Conservation (phyloP, 371 early-diverging fungal genomes). For the Saksenaea oblongispora region DNA sequence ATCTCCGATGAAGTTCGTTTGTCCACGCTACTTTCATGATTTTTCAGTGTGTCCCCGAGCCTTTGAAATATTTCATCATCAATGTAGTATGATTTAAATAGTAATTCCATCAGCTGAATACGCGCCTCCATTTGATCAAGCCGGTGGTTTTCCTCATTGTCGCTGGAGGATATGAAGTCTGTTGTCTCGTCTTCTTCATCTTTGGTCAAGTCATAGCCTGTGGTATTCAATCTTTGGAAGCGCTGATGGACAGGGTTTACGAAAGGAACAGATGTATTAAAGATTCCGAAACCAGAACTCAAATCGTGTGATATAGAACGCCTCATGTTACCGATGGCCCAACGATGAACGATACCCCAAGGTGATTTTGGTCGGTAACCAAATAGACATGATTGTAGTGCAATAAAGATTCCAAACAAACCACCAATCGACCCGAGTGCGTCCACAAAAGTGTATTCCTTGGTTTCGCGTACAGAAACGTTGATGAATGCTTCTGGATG, state of each 20-base stretch:
- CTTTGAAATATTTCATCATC: slow-evolving; percentile 11
- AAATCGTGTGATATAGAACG: neutral
- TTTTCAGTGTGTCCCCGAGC: neutral
- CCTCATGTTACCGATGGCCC: neutral
- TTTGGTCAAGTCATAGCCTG: neutral
- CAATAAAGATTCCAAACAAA: neutral
- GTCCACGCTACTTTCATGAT: too few species aligned
- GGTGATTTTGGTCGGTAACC: neutral
- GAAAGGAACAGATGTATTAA: neutral
- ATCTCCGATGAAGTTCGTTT: too few species aligned
- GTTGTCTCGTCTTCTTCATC: neutral
- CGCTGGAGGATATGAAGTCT: too few species aligned
- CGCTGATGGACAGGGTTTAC: neutral
- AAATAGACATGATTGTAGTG: neutral
- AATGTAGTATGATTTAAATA: slow-evolving; percentile 12
- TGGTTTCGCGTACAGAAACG: neutral
- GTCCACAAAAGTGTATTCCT: neutral
- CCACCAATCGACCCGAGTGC: neutral
- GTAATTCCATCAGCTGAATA: neutral
- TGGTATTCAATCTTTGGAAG: neutral
- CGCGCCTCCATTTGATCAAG: neutral
- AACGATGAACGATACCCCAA: neutral
- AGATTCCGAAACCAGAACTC: too few species aligned
- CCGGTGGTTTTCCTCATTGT: neutral
- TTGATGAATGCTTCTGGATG: neutral